phyloP scores from a whole-genome alignment of 78 protist species.

The Speleostelium caveatum region DNA sequence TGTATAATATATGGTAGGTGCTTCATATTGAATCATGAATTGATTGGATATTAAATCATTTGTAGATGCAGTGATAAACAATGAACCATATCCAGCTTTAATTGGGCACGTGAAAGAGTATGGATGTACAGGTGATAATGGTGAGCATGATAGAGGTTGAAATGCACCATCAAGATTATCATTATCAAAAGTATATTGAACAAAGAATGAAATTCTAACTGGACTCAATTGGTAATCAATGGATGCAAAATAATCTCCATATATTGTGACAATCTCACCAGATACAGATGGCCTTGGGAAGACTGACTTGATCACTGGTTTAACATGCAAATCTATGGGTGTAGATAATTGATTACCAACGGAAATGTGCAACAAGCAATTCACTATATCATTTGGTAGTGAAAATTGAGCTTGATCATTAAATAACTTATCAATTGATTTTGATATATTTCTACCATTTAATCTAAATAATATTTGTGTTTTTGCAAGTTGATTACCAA shows the following conservation, averaged over 20 bases:
- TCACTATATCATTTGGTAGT: not conserved
- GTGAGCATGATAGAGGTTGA: not conserved
- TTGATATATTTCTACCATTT: too few relatives aligned
- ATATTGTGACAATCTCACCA: not conserved
- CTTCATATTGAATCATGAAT: not conserved
- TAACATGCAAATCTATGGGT: not conserved
- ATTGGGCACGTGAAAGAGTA: not conserved
- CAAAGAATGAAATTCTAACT: too few relatives aligned
- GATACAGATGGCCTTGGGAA: not conserved
- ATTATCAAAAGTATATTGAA: too few relatives aligned
- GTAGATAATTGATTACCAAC: not conserved
- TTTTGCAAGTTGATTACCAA: too few relatives aligned
- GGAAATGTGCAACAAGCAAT: not conserved
- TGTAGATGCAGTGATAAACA: not conserved
- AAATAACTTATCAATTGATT: too few relatives aligned
- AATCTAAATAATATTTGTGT: too few relatives aligned
- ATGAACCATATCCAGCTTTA: not conserved
- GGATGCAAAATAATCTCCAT: too few relatives aligned
- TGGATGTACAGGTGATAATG: not conserved
- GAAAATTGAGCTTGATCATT: not conserved
- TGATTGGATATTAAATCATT: not conserved
- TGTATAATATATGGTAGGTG: not conserved
- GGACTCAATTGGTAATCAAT: not conserved
- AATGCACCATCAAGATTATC: not conserved
- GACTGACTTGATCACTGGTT: not conserved